Evolutionary conservation across 805 yeast species (phyloP), one percentile per base, ranked within the genome.

Genomic region (Naumovozyma castellii): DNA sequence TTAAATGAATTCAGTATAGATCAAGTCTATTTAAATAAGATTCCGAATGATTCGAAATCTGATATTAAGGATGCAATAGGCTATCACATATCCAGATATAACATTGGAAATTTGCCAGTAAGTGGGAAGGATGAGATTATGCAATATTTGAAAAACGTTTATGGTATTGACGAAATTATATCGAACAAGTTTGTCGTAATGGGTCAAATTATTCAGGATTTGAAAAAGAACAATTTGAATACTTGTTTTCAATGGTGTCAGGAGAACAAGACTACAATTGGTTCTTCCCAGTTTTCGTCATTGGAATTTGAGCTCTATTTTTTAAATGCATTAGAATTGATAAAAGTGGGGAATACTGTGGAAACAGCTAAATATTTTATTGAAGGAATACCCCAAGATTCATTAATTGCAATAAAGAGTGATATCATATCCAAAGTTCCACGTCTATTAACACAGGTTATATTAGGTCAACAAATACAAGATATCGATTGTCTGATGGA

Each of bases 211-310:
- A 50, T 72, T 15, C 49, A 54, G 15, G 64, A 62, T 29, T 48
- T 71, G 17, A 56, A 56, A 19, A 38, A 53, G 2, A 59, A 64
- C 3, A 56, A 73, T 38, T 50, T 71, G 19, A 51, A 48, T 4
- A 64, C 69, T 5, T 80, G 82, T 12, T 66, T 73, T 20, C 56
- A 55, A 2, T 78, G 84, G 84, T 65, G 68, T 22, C 41, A 48
- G 4, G 35, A 43, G 5, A 51, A 63, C 32, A 44, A 49, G 15
- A 38, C 33, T 16, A 35, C 34, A 13, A 22, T 8, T 14, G 15
- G 10, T 15, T 17, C 41, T 17, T 10, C 33, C 3, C 12, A 12
- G 10, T 18, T 37, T n/a, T 44, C 52, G 3, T 32, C 35, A 18
- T 45, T 57, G 16, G 45, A 49, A 35, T 56, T 52, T 37, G 56